A percentile compares a stretch with the other conserved stretches of the same genome.
phyloP scores from a whole-genome alignment of 371 early-diverging fungal genomes.

The Mortierella sp. region DNA sequence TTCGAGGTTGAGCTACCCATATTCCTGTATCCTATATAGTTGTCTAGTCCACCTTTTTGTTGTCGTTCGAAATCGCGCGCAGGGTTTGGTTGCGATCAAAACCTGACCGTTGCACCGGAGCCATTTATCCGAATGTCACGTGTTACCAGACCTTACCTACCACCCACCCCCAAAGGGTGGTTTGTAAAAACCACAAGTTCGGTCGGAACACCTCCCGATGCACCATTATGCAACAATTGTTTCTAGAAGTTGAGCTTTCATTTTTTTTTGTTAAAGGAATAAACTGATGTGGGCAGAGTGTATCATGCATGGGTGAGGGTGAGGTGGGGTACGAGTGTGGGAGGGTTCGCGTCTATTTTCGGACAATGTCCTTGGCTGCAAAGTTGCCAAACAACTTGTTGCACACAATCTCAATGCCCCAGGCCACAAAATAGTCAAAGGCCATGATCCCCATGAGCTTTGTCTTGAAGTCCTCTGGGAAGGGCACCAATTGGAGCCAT shows the following conservation, averaged over 20 bases:
- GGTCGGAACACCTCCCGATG: too few species aligned
- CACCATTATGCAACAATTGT: too few species aligned
- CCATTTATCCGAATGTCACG: too few species aligned
- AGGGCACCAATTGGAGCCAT: slow-evolving; percentile 89
- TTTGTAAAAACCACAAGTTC: too few species aligned
- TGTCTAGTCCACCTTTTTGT: too few species aligned
- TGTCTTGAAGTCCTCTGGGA: slow-evolving; percentile 80
- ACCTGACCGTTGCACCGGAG: too few species aligned
- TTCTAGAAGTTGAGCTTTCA: too few species aligned
- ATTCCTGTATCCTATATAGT: background rate
- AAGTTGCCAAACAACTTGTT: slow-evolving; percentile 60
- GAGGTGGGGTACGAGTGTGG: background rate
- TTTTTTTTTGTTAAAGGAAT: too few species aligned
- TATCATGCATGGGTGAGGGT: background rate
- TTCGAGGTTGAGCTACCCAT: slow-evolving; percentile 51
- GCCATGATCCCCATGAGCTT: slow-evolving; percentile 60
- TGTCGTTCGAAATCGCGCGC: background rate
- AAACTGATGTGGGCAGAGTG: background rate
- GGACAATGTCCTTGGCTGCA: slow-evolving; percentile 63
- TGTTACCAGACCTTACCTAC: too few species aligned
- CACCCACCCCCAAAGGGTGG: too few species aligned
- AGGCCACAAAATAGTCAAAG: slow-evolving; percentile 61
- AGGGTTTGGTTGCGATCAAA: background rate
- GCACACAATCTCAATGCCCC: slow-evolving; percentile 58
- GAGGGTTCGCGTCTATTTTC: slow-evolving; percentile 23